phyloP scores from a whole-genome alignment of 176 grass and related monocot species.

The Microstegium vimineum region DNA sequence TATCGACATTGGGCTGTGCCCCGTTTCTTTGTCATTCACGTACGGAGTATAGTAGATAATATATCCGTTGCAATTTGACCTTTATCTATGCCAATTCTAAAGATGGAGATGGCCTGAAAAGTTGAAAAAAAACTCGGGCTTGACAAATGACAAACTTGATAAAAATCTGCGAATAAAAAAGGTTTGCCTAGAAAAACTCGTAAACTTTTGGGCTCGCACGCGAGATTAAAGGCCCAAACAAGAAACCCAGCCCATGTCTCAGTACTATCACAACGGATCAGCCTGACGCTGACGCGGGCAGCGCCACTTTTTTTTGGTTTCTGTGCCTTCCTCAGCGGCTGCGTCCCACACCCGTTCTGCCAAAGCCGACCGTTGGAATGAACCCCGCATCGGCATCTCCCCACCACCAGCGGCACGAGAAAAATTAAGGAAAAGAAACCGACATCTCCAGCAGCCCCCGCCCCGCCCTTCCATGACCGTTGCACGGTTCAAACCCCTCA shows the following conservation, averaged over 20 bases:
- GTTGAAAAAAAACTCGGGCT: not conserved
- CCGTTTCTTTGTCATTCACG: not conserved
- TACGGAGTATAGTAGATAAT: not conserved
- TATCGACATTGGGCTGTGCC: not conserved
- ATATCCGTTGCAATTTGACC: not conserved
- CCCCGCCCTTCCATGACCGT: slow-evolving; percentile 40
- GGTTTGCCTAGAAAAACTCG: not conserved
- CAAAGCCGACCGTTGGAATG: slow-evolving; percentile 49
- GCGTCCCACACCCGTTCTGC: not conserved
- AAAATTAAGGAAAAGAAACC: slow-evolving; percentile 20
- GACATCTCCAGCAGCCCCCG: slow-evolving; percentile 21
- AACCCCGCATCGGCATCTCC: not conserved
- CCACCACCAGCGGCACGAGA: not conserved
- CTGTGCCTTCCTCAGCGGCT: not conserved
- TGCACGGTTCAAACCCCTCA: slow-evolving; percentile 50
- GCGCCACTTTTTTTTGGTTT: slow-evolving; percentile 26
- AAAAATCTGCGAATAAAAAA: not conserved
- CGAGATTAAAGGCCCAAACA: not conserved
- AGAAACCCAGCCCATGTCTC: not conserved
- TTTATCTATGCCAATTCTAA: not conserved
- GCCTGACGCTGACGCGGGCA: not conserved
- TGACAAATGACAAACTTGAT: not conserved
- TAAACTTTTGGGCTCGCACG: slow-evolving; percentile 9
- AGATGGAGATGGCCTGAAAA: not conserved
- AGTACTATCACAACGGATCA: not conserved